Base-by-base conservation (phyloP, 805 yeast species). In the Candida caryicola region DNA sequence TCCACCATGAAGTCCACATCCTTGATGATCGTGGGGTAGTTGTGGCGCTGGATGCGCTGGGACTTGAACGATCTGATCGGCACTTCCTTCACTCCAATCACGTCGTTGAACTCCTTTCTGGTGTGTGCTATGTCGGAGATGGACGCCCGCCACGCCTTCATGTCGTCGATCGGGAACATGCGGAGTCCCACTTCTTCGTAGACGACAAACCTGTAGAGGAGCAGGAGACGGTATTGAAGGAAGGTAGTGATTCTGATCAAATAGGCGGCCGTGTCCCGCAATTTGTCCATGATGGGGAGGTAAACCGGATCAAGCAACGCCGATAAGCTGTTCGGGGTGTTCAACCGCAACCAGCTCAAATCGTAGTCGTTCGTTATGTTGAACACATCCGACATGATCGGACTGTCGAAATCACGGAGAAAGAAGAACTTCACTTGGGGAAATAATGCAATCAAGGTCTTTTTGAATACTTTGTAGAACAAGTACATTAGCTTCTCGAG, bases 351-450 rank as follows among this genome's bases (percentile, higher is more conserved):
- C 26, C 29, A 34, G 35, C 46, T 55, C 4, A 64, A 52, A 15
- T 55, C 57, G 6, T 39, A 39, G 34, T 59, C 68, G 16, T 52
- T 42, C 15, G 47, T 44, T 27, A 39, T 39, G 8, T 44, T 49
- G 35, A 56, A 61, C 4, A 66, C 62, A 34, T 67, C 71, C 30
- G 60, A 42, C 65, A 65, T 65, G 36, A 67, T 52, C 2, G 73
- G 71, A 36, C 60, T 51, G 42, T 64, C 71, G 42, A 67, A 66
- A 47, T 67, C 73, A 18, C 71, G 42, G 8, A 67, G 41, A 38
- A 61, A 65, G 47, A 61, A 64, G 41, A 59, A 67, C 40, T 60
- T 65, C n/a, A 66, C 57, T 34, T 67, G 73, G 2, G 73, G 73
- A 17, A 60, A 50, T 14, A 65, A 45, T 2, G 68, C 64, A 44